phyloP scores from a whole-genome alignment of 352 stramenopile genomes.

The Phytophthora sp. region DNA sequence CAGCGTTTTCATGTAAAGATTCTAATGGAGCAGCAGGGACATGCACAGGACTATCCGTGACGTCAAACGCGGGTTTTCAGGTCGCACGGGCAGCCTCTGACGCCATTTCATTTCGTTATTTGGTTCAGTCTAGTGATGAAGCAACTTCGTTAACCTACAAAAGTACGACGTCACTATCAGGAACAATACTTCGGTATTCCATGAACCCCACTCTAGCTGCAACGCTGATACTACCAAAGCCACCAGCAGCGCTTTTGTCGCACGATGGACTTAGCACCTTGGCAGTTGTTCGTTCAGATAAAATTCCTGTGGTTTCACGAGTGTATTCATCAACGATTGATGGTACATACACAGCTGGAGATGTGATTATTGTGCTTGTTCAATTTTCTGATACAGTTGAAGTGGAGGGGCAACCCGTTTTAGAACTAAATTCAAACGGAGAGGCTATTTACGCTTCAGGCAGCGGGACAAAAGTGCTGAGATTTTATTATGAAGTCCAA shows the following conservation, averaged over 20 bases:
- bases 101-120: slow-evolving; percentile 63
- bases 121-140: slow-evolving; percentile 48
- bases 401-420: slow-evolving; percentile 51
- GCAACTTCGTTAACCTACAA: slow-evolving; percentile 32
- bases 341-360: slow-evolving; percentile 66
- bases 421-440: slow-evolving; percentile 77
- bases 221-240: slow-evolving; percentile 32
- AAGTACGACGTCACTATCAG: slow-evolving; percentile 35
- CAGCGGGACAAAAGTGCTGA: slow-evolving; percentile 45
- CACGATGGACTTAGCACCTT: slow-evolving; percentile 14
- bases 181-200: slow-evolving; percentile 52
- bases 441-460: slow-evolving; percentile 57
- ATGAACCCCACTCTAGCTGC: slow-evolving; percentile 36
- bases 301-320: slow-evolving; percentile 40
- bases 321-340: slow-evolving; percentile 51
- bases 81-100: slow-evolving; percentile 41
- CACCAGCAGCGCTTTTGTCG: slow-evolving; percentile 12
- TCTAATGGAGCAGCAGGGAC: slow-evolving; percentile 29
- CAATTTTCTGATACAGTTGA: slow-evolving; percentile 57
- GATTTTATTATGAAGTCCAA: slow-evolving; percentile 75
- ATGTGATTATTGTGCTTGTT: slow-evolving; percentile 63
- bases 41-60: slow-evolving; percentile 43
- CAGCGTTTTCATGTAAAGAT: slow-evolving; percentile 55
- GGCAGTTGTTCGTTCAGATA: slow-evolving; percentile 39
- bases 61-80: slow-evolving; percentile 55